These are phyloP conservation scores for Aaosphaeria arxii DNA, from an alignment of 2,329 filamentous ascomycete genomes.

Conservation along the genomic window DNA sequence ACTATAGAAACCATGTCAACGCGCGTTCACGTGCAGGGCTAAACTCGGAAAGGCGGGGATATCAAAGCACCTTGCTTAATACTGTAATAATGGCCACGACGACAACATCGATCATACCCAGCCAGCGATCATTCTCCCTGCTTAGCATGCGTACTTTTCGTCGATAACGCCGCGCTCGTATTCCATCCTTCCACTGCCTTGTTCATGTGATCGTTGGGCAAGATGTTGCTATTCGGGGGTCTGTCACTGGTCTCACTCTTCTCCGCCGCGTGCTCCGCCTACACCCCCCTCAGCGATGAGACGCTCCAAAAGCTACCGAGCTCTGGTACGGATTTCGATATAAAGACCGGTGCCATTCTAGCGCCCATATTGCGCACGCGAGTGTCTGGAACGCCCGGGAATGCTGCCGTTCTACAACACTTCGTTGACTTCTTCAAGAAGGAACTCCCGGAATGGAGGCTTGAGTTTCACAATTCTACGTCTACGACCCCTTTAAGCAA, in stretches of 20 bases:
- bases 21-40: no score
- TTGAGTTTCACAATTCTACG: constrained; percentile 86
- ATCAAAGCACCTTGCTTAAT: no score
- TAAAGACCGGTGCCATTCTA: constrained; percentile 71
- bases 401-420: constrained; percentile 72
- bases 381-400: constrained; percentile 82
- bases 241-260: constrained; percentile 20
- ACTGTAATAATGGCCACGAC: no score
- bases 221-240: no score
- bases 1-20: no score
- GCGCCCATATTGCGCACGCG: constrained; percentile 84
- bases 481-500: constrained; percentile 76
- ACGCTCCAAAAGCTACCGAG: constrained; percentile 69
- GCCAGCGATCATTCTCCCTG: no score
- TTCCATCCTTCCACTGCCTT: constrained; percentile 7
- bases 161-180: no score
- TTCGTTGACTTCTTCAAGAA: constrained; percentile 79
- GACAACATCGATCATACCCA: no score
- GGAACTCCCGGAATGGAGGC: constrained; percentile 74
- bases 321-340: constrained; percentile 74
- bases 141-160: no score
- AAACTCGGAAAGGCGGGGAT: no score
- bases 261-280: constrained; percentile 41
- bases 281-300: constrained; percentile 67
- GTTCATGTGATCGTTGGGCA: constrained; percentile 15